phyloP scores from a whole-genome alignment of 306 rosid genomes.

The Argentina anserina region DNA sequence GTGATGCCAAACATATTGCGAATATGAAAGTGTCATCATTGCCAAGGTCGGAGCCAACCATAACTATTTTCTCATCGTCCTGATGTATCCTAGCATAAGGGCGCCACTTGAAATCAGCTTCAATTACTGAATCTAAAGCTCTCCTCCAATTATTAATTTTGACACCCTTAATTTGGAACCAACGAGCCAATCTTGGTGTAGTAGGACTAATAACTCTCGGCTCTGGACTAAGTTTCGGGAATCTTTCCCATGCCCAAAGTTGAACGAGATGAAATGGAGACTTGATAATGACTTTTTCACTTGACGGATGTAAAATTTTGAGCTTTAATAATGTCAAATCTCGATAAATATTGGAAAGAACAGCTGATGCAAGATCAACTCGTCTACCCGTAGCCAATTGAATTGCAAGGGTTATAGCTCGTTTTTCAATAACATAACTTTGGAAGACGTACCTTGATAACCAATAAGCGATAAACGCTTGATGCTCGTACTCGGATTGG shows the following conservation, averaged over 20 bases:
- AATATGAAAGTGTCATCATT: slow-evolving; percentile 7
- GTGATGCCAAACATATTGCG: slow-evolving; percentile 30
- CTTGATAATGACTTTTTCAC: background rate
- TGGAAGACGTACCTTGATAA: slow-evolving; percentile 37
- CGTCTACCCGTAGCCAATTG: slow-evolving; percentile 40
- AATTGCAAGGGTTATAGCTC: slow-evolving; percentile 30
- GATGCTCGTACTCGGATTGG: slow-evolving; percentile 47
- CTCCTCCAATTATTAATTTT: slow-evolving; percentile 26
- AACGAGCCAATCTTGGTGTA: slow-evolving; percentile 30
- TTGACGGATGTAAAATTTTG: slow-evolving; percentile 1
- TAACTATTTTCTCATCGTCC: slow-evolving; percentile 25
- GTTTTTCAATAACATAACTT: background rate
- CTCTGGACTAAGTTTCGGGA: slow-evolving; percentile 33
- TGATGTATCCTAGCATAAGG: slow-evolving; percentile 36
- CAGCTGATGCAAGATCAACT: slow-evolving; percentile 51
- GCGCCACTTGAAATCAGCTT: slow-evolving; percentile 39
- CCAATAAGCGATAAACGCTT: slow-evolving; percentile 53
- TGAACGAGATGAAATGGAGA: slow-evolving; percentile 56
- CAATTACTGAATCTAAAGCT: slow-evolving; percentile 21
- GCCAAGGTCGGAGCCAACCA: slow-evolving; percentile 13
- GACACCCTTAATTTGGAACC: slow-evolving; percentile 25
- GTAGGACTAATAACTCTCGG: background rate
- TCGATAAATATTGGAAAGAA: slow-evolving; percentile 41
- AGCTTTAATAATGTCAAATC: slow-evolving; percentile 40
- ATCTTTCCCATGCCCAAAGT: slow-evolving; percentile 56